Conservation (phyloP, 1,139 yeast species). For the Arxiozyma heterogenica region DNA sequence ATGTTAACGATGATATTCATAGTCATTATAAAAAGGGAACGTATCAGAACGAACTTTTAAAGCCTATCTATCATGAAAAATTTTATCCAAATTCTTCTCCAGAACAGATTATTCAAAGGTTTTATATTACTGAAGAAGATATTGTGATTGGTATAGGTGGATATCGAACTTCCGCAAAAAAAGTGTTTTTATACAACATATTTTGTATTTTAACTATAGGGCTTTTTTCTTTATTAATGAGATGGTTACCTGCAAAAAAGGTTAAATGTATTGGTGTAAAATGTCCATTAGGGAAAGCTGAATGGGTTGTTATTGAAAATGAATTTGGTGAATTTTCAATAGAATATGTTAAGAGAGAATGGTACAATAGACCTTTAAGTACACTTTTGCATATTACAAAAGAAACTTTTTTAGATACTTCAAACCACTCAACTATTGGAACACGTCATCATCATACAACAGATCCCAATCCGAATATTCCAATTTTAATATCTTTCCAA, state of each 20-base stretch:
- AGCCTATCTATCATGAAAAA: conserved; percentile 34
- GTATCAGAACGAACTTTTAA: conserved; percentile 25
- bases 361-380: conserved; percentile 66
- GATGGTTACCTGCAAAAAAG: conserved; percentile 81
- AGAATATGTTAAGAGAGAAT: conserved; percentile 43
- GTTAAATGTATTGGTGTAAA: conserved; percentile 58
- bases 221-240: conserved; percentile 54
- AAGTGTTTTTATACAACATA: conserved; percentile 41
- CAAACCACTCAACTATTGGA: conserved; percentile 8
- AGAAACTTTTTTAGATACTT: conserved; percentile 5
- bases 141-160: conserved; percentile 92
- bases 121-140: conserved; percentile 92
- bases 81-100: conserved; percentile 39
- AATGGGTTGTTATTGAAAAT: conserved; percentile 90
- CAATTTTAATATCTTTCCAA: conserved; percentile 57
- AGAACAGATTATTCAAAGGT: conserved; percentile 54
- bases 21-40: conserved; percentile 18
- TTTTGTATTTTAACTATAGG: conserved; percentile 60
- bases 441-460: conserved; percentile 22
- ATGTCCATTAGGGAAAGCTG: conserved; percentile 68
- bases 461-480: conserved; percentile 38
- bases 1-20: conserved; percentile 20
- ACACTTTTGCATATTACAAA: conserved; percentile 42
- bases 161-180: conserved; percentile 47
- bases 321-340: conserved; percentile 80